Conservation (phyloP, 2,329 filamentous ascomycete genomes). For the Allantophomopsis lycopodina region DNA sequence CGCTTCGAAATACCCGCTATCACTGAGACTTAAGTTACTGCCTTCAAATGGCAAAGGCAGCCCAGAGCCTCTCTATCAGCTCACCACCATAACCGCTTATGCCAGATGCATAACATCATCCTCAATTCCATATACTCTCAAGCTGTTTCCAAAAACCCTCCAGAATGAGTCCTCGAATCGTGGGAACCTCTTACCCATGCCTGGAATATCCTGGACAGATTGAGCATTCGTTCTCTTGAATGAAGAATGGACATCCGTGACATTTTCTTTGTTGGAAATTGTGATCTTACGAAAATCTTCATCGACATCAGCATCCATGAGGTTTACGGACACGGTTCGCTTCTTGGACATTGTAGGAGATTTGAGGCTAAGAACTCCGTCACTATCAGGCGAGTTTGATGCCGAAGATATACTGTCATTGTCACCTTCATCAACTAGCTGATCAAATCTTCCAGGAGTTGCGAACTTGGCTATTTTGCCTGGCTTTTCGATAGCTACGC, state of each 20-base stretch:
- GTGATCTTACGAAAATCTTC: neutral
- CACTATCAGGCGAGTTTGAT: neutral
- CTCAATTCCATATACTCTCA: constrained; percentile 18
- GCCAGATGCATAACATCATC: neutral
- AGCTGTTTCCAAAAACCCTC: constrained; percentile 15
- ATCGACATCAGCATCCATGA: constrained; percentile 1
- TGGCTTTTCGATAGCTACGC: neutral
- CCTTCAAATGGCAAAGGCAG: too few relatives aligned
- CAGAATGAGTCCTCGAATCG: constrained; percentile 10
- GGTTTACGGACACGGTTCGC: neutral
- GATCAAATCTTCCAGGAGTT: constrained; percentile 1
- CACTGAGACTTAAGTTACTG: too few relatives aligned
- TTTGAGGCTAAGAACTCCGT: neutral
- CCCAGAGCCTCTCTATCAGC: too few relatives aligned
- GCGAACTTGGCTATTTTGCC: neutral
- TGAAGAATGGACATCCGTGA: neutral
- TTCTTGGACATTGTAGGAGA: neutral
- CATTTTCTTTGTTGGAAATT: neutral
- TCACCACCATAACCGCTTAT: too few relatives aligned
- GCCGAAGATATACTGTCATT: neutral
- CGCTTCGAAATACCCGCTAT: too few relatives aligned
- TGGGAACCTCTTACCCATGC: neutral
- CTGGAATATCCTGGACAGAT: neutral
- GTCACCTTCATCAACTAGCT: neutral
- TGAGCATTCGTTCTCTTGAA: neutral